Evolutionary conservation across 2,329 filamentous ascomycete genomes (phyloP).

Genomic region (Stemphylium lycopersici): DNA sequence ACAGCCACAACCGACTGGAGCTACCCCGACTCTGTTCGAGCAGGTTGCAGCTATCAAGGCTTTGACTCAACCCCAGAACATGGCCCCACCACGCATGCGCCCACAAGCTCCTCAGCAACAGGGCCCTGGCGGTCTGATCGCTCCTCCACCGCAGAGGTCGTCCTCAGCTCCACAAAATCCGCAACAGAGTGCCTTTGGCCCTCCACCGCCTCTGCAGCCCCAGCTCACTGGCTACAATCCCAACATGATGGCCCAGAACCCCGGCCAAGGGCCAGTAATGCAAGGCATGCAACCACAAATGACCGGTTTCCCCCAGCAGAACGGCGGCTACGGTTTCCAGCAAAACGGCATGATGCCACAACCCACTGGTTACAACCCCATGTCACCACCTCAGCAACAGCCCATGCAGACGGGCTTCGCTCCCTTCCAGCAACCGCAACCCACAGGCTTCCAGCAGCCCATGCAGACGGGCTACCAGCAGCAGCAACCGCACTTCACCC

Average conservation of each 20-base stretch:
- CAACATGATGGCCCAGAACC: constrained; percentile 65
- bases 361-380: constrained; percentile 45
- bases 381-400: constrained; percentile 49
- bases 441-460: constrained; percentile 49
- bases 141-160: constrained; percentile 79
- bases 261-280: constrained; percentile 58
- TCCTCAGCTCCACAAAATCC: constrained; percentile 85
- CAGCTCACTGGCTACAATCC: constrained; percentile 77
- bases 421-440: constrained; percentile 54
- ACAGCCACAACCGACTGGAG: constrained; percentile 53
- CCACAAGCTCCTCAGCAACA: constrained; percentile 73
- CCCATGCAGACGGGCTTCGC: constrained; percentile 49
- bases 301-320: constrained; percentile 50
- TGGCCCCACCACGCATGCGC: constrained; percentile 64
- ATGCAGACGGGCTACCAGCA: constrained; percentile 57
- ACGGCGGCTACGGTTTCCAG: constrained; percentile 40
- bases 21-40: constrained; percentile 45
- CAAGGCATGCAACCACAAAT: constrained; percentile 43
- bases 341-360: constrained; percentile 49
- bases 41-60: constrained; percentile 49
- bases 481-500: constrained; percentile 44
- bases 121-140: constrained; percentile 66
- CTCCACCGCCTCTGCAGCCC: constrained; percentile 74
- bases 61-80: constrained; percentile 44
- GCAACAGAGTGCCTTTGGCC: constrained; percentile 70